Evolutionary conservation across 1,284 basidiomycete species (phyloP), one percentile per base, ranked within the genome.

Genomic region (Puccinia triticina): DNA sequence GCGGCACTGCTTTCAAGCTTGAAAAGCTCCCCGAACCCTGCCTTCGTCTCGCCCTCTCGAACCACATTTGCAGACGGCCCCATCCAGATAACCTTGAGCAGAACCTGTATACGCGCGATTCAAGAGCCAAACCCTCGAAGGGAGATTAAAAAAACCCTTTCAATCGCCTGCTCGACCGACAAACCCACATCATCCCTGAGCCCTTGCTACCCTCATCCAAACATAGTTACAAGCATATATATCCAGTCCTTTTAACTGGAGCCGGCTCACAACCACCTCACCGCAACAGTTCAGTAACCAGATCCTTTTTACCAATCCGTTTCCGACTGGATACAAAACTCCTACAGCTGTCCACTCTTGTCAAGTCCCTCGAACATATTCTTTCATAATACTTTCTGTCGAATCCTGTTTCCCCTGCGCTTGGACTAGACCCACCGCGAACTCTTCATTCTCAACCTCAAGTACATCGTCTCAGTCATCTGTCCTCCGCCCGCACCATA

Each of bases 191-290:
- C 66, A 69, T 37, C 34, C 16, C 66, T 69, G 40, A 43, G 66
- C 66, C 66, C 66, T 69, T 48, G 66, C 29, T 48, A 69, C 66
- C 29, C 40, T 37, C 37, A 46, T 69, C n/a, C 23, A 69, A 40
- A 69, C 66, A 69, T 48, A 69, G 66, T 46, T 69, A 69, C 66
- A 48, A 48, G 66, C 43, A 69, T 48, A 61, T 5, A 16, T 61
- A 69, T 69, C 43, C 43, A 48, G 66, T 48, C 66, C 66, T 29
- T n/a, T 23, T 14, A 40, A 29, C 29, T 23, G 43, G 0, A 69
- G 26, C 43, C 5, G 23, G 4, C 16, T 69, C 66, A 48, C 66
- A 69, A 69, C 43, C 18, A 69, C 40, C 43, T 69, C 40, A 48
- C 23, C 40, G 43, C 66, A 46, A 48, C 66, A 40, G 10, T 14